Percentiles rank a stretch among this genome's conserved stretches.
phyloP scores from a whole-genome alignment of 768 basidiomycete genomes.

The Austroboletus eburneus region DNA sequence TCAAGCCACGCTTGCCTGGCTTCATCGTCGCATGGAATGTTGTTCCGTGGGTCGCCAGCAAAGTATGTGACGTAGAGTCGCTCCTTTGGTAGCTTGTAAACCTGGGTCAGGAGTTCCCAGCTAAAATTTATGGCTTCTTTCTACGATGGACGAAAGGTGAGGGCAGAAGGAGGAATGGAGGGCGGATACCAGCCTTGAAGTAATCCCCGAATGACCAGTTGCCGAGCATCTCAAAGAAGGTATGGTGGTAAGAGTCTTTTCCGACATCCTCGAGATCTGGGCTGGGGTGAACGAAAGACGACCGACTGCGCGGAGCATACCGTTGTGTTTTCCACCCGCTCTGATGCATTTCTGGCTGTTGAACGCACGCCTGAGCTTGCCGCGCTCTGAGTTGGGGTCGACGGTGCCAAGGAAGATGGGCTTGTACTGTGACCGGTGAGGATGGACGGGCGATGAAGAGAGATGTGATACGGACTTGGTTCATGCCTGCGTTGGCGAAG shows the following conservation, averaged over 20 bases:
- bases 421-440: slow-evolving; percentile 67
- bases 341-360: slow-evolving; percentile 99
- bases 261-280: slow-evolving; percentile 98
- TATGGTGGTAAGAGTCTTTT: slow-evolving; percentile 97
- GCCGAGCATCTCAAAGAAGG: slow-evolving; percentile 99
- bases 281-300: slow-evolving; percentile 4
- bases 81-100: slow-evolving; percentile 86
- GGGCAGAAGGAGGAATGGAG: background rate
- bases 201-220: slow-evolving; percentile 99
- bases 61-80: slow-evolving; percentile 97
- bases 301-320: slow-evolving; percentile 36
- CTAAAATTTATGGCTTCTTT: slow-evolving; percentile 91
- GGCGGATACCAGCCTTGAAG: slow-evolving; percentile 73
- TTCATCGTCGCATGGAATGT: slow-evolving; percentile 84
- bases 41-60: slow-evolving; percentile 84
- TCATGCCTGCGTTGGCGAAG: slow-evolving; percentile 99
- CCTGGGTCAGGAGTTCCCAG: slow-evolving; percentile 89
- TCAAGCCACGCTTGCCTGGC: slow-evolving; percentile 84
- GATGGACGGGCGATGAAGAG: background rate
- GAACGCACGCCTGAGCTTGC: slow-evolving; percentile 88
- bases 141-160: slow-evolving; percentile 37
- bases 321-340: slow-evolving; percentile 98
- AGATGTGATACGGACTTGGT: slow-evolving; percentile 54
- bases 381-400: slow-evolving; percentile 89
- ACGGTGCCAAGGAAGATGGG: slow-evolving; percentile 96